phyloP scores from a whole-genome alignment of 2,329 filamentous ascomycete genomes.

The Apiospora arundinis region DNA sequence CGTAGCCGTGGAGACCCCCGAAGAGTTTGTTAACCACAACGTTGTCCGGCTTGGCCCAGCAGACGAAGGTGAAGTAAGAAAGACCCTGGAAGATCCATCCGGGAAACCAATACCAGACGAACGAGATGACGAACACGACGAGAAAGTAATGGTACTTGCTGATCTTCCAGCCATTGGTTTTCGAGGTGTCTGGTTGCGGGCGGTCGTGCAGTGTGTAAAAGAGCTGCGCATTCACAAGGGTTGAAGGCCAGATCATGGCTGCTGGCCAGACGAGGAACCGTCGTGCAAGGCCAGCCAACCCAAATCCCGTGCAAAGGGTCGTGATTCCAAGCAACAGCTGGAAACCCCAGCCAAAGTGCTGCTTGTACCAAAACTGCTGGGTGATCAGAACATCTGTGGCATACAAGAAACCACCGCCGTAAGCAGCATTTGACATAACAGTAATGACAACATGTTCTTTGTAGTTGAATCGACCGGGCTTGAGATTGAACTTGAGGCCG shows the following conservation, averaged over 20 bases:
- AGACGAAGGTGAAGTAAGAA: constrained; percentile 53
- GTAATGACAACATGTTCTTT: constrained; percentile 54
- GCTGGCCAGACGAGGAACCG: constrained; percentile 54
- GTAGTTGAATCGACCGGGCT: constrained; percentile 51
- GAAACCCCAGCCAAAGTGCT: constrained; percentile 56
- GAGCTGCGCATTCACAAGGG: constrained; percentile 54
- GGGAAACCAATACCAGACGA: constrained; percentile 61
- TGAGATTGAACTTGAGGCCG: constrained; percentile 48
- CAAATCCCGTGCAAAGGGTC: constrained; percentile 52
- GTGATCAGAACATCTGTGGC: constrained; percentile 59
- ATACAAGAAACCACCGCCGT: constrained; percentile 57
- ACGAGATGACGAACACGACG: constrained; percentile 48
- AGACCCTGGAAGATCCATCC: constrained; percentile 56
- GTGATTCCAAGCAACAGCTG: constrained; percentile 55
- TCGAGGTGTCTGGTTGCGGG: constrained; percentile 45
- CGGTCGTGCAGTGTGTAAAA: constrained; percentile 52
- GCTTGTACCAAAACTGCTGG: constrained; percentile 62
- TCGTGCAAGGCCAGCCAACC: constrained; percentile 55
- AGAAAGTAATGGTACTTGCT: constrained; percentile 53
- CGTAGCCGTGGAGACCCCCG: constrained; percentile 49
- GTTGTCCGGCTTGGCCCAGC: constrained; percentile 55
- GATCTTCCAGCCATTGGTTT: constrained; percentile 52
- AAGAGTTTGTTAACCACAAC: constrained; percentile 55
- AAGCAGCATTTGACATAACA: constrained; percentile 48
- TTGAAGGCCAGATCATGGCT: constrained; percentile 58